These are phyloP conservation scores for Tricholoma hemisulphureum DNA, from an alignment of 768 basidiomycete genomes.

Conservation along the genomic window DNA sequence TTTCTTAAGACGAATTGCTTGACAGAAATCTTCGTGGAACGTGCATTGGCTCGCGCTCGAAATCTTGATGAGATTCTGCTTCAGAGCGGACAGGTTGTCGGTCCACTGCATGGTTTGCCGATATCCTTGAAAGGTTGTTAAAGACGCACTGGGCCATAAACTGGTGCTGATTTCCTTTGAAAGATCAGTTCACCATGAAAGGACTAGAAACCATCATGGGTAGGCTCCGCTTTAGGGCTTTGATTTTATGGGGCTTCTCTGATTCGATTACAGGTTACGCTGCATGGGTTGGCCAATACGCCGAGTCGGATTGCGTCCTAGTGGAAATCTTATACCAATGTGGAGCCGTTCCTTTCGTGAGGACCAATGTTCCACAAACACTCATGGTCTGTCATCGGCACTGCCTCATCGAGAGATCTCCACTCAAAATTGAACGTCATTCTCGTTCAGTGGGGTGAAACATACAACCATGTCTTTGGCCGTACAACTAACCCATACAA, in stretches of 20 bases:
- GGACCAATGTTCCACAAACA: slow-evolving; percentile 58
- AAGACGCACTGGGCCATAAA: not conserved
- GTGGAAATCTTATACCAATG: slow-evolving; percentile 51
- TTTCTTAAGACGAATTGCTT: slow-evolving; percentile 45
- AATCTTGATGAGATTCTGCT: slow-evolving; percentile 48
- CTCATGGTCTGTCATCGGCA: slow-evolving; percentile 38
- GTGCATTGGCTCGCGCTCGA: slow-evolving; percentile 45
- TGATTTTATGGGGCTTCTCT: not conserved
- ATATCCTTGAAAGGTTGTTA: slow-evolving; percentile 37
- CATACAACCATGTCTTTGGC: slow-evolving; percentile 61
- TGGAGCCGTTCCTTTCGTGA: slow-evolving; percentile 59
- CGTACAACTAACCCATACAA: slow-evolving; percentile 63
- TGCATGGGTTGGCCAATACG: slow-evolving; percentile 48
- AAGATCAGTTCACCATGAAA: slow-evolving; percentile 59
- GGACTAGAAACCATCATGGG: slow-evolving; percentile 51
- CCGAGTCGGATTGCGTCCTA: slow-evolving; percentile 48
- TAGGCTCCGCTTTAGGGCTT: not conserved
- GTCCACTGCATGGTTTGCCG: slow-evolving; percentile 52
- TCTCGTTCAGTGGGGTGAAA: slow-evolving; percentile 49
- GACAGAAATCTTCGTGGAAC: slow-evolving; percentile 57
- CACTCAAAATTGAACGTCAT: not conserved
- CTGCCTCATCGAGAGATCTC: not conserved
- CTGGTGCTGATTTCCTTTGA: slow-evolving; percentile 14
- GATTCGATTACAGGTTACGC: slow-evolving; percentile 42
- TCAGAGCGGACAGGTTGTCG: slow-evolving; percentile 46